A percentile compares a stretch with the other conserved stretches of the same genome.
phyloP scores from a whole-genome alignment of 116 monocot genomes.

The Posidonia oceanica region DNA sequence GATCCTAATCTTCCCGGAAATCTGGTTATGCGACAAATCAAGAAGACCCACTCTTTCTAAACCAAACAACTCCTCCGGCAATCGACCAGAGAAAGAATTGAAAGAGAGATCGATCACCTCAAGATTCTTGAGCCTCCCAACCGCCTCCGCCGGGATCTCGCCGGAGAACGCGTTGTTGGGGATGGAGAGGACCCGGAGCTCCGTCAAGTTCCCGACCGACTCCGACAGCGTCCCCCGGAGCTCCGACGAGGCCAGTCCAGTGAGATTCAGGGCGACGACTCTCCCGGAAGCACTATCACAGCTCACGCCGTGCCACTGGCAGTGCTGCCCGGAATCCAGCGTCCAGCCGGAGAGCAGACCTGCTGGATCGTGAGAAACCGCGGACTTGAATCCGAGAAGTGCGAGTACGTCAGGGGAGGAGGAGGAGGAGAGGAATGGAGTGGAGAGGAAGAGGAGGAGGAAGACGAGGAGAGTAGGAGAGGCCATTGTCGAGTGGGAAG shows the following conservation, averaged over 20 bases:
- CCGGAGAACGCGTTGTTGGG: slow-evolving; percentile 31
- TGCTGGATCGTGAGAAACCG: slow-evolving; percentile 18
- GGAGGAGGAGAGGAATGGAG: neutral
- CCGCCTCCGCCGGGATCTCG: slow-evolving; percentile 8
- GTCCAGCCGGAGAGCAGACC: slow-evolving; percentile 32
- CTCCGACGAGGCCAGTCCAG: neutral
- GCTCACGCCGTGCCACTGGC: slow-evolving; percentile 44
- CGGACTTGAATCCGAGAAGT: slow-evolving; percentile 27
- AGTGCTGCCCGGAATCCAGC: slow-evolving; percentile 15
- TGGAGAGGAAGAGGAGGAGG: too few species aligned
- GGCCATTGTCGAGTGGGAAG: too few species aligned
- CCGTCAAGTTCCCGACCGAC: slow-evolving; percentile 20
- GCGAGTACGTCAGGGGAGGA: slow-evolving; percentile 14
- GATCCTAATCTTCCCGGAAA: slow-evolving; percentile 20
- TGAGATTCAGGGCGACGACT: slow-evolving; percentile 32
- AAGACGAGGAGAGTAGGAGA: too few species aligned
- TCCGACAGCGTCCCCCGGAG: slow-evolving; percentile 19
- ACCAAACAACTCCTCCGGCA: slow-evolving; percentile 27
- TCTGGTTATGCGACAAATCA: slow-evolving; percentile 32
- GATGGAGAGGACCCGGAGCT: slow-evolving; percentile 27
- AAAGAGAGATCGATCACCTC: slow-evolving; percentile 21
- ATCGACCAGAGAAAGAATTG: slow-evolving; percentile 37
- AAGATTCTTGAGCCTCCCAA: slow-evolving; percentile 13
- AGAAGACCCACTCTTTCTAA: slow-evolving; percentile 13
- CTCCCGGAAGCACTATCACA: slow-evolving; percentile 22